A percentile compares a stretch with the other conserved stretches of the same genome.
Conservation (phyloP, 1,284 basidiomycete genomes). For the Butyriboletus regius region DNA sequence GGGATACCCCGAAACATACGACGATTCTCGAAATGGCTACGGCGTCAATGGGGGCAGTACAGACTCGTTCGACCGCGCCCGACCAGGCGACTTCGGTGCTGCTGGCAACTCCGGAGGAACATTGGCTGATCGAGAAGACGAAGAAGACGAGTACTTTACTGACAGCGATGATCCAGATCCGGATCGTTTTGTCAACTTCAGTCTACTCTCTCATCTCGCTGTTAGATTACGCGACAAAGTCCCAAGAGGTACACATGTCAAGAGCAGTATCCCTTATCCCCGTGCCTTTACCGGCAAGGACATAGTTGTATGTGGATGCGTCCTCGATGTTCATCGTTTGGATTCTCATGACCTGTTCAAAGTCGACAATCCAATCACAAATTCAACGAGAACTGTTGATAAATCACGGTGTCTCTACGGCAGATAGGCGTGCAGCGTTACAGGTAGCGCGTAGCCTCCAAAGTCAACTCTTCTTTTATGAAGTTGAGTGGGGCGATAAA, state of each 20-base stretch:
- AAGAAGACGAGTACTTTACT: conserved; percentile 53
- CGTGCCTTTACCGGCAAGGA: conserved; percentile 87
- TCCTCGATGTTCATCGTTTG: not conserved
- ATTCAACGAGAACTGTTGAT: conserved; percentile 64
- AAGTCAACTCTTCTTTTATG: conserved; percentile 89
- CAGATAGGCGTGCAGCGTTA: conserved; percentile 74
- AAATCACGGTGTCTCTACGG: conserved; percentile 62
- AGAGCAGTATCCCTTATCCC: conserved; percentile 81
- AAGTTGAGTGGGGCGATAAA: conserved; percentile 90
- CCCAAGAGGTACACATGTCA: conserved; percentile 78
- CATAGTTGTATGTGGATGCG: conserved; percentile 66
- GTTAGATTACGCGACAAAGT: conserved; percentile 82
- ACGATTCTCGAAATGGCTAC: conserved; percentile 21
- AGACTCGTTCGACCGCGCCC: conserved; percentile 28
- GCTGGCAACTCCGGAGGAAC: conserved; percentile 39
- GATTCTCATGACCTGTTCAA: conserved; percentile 4
- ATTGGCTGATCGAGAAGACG: conserved; percentile 41
- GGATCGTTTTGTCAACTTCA: conserved; percentile 76
- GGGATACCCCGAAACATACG: conserved; percentile 12
- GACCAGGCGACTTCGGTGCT: conserved; percentile 21
- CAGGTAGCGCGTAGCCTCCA: conserved; percentile 84
- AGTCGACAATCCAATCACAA: conserved; percentile 77
- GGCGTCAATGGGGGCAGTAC: conserved; percentile 14
- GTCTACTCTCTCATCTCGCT: conserved; percentile 80
- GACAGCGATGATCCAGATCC: conserved; percentile 69